Base-by-base conservation (phyloP, 2,329 filamentous ascomycete species). In the Ambrosiella xylebori region DNA sequence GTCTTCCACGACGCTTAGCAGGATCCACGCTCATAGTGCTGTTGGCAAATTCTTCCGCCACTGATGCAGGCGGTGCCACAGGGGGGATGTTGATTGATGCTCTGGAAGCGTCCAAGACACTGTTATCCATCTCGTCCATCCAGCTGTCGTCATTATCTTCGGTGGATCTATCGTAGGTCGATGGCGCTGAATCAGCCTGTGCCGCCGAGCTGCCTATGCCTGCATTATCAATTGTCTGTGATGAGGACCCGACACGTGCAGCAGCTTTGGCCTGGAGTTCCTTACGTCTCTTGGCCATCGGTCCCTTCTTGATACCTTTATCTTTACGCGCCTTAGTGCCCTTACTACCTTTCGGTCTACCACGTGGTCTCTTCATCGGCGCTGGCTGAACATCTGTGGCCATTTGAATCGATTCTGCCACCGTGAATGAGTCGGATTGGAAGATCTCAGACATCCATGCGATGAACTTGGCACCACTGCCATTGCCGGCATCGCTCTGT, bases 391-490 rank as follows among this genome's bases (percentile, higher is more conserved):
- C 44, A 47, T 45, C 54, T 37, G 41, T 13, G 13, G 38, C 57
- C 52, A 57, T 15, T 15, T 51, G 53, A 47, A 57, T 47, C n/a
- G 36, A 45, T n/a, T 56, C 54, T 2, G 35, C 50, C 27, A 59
- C 54, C 8, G 45, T 49, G 40, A 36, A 59, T 65, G 35, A 54
- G 37, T 58, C 59, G 38, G 17, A 61, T 52, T 65, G 80, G 61
- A 84, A 84, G 57, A 84, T 80, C 64, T 84, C 80, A 11, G 78
- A 71, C 50, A 83, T 68, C 80, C 80, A 84, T 17, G 77, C 76
- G 37, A 84, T 72, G 60, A 84, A 79, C 9, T 79, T 68, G 17
- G 74, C 73, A 1, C 80, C 81, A 1, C 75, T 69, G 2, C 80
- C 80, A 64, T 82, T 81, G 11, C 72, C 72, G 52, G 74, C 71